Conservation (phyloP, 2,329 filamentous ascomycete species). For the Neonectria neomacrospora region DNA sequence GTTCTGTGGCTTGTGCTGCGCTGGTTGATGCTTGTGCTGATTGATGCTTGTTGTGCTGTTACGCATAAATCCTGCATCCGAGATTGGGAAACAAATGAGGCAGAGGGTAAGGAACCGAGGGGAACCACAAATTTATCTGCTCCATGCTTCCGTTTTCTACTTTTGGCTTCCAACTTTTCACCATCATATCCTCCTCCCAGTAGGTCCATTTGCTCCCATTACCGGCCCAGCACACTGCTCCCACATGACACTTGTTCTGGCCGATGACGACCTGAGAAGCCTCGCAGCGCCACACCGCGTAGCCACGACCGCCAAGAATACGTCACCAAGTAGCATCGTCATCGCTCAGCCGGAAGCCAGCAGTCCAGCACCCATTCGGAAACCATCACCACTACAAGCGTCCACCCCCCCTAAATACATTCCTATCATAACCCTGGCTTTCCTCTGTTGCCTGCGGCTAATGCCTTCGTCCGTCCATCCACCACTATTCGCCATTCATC, state of each 20-base stretch:
- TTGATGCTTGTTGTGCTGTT: neutral
- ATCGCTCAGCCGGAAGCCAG: slow-evolving; percentile 26
- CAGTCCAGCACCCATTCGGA: slow-evolving; percentile 18
- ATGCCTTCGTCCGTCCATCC: slow-evolving; percentile 27
- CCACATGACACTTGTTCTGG: neutral
- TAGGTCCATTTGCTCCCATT: neutral
- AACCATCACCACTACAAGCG: slow-evolving; percentile 14
- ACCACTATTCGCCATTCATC: neutral
- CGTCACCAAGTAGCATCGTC: slow-evolving; percentile 41
- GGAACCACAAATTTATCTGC: neutral
- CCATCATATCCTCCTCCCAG: neutral
- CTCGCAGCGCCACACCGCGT: slow-evolving; percentile 33
- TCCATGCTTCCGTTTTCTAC: slow-evolving; percentile 15
- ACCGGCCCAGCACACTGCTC: neutral
- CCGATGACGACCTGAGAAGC: slow-evolving; percentile 4
- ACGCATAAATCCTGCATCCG: neutral
- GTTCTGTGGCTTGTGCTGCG: neutral
- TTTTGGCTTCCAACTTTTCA: slow-evolving; percentile 9
- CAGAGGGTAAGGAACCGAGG: neutral
- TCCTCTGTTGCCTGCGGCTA: slow-evolving; percentile 9
- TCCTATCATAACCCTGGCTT: slow-evolving; percentile 10
- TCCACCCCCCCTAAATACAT: slow-evolving; percentile 29
- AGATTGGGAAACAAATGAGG: neutral
- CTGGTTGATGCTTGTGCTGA: too few species aligned
- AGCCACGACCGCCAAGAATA: slow-evolving; percentile 23